Base-by-base conservation (phyloP, 2,329 filamentous ascomycete species). In the Graphiopsis chlorocephala region DNA sequence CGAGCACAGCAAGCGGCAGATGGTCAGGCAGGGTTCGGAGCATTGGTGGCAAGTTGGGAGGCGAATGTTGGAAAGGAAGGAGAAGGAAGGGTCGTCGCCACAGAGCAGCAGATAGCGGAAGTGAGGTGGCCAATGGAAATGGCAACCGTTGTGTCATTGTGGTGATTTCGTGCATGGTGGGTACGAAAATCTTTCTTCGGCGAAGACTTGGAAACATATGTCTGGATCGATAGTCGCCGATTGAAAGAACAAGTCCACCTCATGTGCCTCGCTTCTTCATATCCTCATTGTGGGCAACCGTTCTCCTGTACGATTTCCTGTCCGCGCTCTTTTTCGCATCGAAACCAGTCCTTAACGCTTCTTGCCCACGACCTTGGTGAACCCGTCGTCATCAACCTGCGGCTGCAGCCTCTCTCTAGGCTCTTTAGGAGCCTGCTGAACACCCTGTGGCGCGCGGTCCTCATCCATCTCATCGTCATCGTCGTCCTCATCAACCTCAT, bases 321-420 rank as follows among this genome's bases (percentile, higher is more conserved):
- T n/a, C 4, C 38, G 38, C 38, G 38, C 38, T 23, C 38, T 45
- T 23, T 14, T 45, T 45, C 8, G 38, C 38, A 45, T 20, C 10
- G 12, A 7, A 8, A n/a, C 15, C 50, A 53, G 11, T 29, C 53
- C 59, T 70, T 71, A 72, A 61, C 70, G 72, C 68, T 75, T 72
- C 70, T 66, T 78, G 77, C 25, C 76, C 72, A 20, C 74, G 63
- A 80, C 75, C 66, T 75, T 76, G 26, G 73, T 74, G 66, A 80
- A 80, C 3, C 74, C 74, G 68, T 78, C 78, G 17, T 79, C 78
- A 64, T 79, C 78, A 17, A 79, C 73, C 68, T 76, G 73, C 11
- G 90, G 90, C 73, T 85, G 84, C 17, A 82, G 77, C 78, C 88
- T 91, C 76, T 91, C 87, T 75, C 83, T 88, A 15, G 66, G 56